phyloP scores from a whole-genome alignment of 257 asterid species.

The Gentiana straminea region DNA sequence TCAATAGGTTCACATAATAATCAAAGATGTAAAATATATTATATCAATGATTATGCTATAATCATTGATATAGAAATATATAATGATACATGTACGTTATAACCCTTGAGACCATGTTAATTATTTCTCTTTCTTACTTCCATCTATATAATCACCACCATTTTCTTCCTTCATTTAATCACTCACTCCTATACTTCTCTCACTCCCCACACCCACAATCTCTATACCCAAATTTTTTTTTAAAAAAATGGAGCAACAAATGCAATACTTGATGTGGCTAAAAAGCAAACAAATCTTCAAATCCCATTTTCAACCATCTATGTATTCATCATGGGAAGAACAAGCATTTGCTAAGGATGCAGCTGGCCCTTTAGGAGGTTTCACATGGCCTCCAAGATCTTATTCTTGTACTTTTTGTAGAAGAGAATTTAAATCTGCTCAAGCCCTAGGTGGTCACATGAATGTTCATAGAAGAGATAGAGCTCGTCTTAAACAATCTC shows the following conservation, averaged over 20 bases:
- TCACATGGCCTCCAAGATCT: conserved; percentile 57
- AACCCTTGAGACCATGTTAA: background rate
- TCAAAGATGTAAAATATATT: no score
- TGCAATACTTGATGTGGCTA: conserved; percentile 19
- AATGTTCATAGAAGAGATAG: conserved; percentile 66
- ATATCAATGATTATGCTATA: no score
- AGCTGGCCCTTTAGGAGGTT: conserved; percentile 26
- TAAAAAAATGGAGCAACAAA: conserved; percentile 17
- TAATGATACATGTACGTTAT: no score
- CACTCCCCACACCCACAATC: background rate
- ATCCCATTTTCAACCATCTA: conserved; percentile 9
- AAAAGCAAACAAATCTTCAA: conserved; percentile 14
- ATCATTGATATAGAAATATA: no score
- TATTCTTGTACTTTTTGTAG: conserved; percentile 52
- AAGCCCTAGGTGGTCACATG: conserved; percentile 78
- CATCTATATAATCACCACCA: conserved; percentile 1
- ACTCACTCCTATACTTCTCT: no score
- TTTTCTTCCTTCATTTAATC: background rate
- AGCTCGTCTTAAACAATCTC: conserved; percentile 47
- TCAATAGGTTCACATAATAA: no score
- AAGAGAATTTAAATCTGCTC: conserved; percentile 56
- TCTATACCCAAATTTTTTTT: background rate
- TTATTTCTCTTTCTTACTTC: background rate
- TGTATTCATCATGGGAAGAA: conserved; percentile 19
- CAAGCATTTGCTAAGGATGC: conserved; percentile 24